Conservation (phyloP, 345 rosid species). For the Physaria fendleri region DNA sequence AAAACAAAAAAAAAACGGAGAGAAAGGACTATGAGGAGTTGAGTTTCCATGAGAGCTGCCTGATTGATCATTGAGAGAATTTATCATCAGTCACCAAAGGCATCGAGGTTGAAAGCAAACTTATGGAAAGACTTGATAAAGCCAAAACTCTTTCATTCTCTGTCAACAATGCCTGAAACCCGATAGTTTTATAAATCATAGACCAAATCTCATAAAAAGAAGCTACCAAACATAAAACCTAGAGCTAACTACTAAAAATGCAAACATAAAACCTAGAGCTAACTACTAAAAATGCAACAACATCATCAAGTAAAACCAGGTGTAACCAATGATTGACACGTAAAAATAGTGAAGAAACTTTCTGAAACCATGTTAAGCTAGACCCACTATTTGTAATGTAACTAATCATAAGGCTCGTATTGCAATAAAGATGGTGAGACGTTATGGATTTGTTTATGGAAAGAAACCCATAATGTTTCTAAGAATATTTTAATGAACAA, state of each 20-base stretch:
- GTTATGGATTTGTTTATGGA: no score
- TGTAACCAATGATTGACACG: neutral
- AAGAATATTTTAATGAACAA: no score
- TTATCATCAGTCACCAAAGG: slow-evolving; percentile 23
- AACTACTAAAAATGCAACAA: no score
- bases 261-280: no score
- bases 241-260: neutral
- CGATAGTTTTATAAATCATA: neutral
- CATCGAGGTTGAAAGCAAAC: slow-evolving; percentile 2
- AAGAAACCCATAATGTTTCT: no score
- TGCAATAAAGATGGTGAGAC: neutral
- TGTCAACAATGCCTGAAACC: slow-evolving; percentile 28
- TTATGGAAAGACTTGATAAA: slow-evolving; percentile 26
- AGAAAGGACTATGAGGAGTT: slow-evolving; percentile 25
- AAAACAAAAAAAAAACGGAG: slow-evolving; percentile 23
- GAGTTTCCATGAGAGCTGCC: slow-evolving; percentile 27
- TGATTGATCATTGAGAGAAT: slow-evolving; percentile 29
- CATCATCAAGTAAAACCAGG: neutral
- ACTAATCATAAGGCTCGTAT: neutral
- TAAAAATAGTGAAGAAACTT: neutral
- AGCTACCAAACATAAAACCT: neutral
- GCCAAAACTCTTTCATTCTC: slow-evolving; percentile 25
- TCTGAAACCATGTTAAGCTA: neutral
- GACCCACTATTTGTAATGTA: neutral
- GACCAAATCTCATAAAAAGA: neutral